Evolutionary conservation across 805 yeast genomes (phyloP).

Genomic region (Candida pseudoglaebosa): DNA sequence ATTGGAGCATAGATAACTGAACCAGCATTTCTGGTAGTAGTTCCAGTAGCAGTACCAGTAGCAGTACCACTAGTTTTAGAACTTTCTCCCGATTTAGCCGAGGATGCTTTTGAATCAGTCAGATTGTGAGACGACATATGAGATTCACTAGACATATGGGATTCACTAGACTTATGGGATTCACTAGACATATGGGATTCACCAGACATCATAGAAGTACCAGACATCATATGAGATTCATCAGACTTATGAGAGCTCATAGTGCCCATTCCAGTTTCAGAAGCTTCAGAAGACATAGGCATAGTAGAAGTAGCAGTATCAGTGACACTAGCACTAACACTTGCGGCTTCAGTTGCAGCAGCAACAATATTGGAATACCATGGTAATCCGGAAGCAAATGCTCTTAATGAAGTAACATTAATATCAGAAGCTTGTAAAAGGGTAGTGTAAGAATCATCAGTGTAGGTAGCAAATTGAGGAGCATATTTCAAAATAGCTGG

Average conservation of each 20-base stretch:
- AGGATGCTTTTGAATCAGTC: constrained; percentile 4
- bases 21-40: constrained; percentile 5
- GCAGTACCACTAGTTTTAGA: constrained; percentile 2
- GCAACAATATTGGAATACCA: constrained; percentile 30
- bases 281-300: constrained; percentile 1
- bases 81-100: not conserved
- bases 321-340: constrained; percentile 7
- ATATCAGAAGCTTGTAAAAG: constrained; percentile 23
- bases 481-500: constrained; percentile 26
- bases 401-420: constrained; percentile 20
- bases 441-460: constrained; percentile 37
- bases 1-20: constrained; percentile 19
- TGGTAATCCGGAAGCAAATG: constrained; percentile 34
- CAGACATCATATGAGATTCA: not conserved
- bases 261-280: constrained; percentile 8
- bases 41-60: constrained; percentile 1
- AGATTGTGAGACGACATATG: constrained; percentile 3
- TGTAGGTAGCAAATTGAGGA: constrained; percentile 24
- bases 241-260: constrained; percentile 6
- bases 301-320: constrained; percentile 5
- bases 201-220: too few relatives aligned
- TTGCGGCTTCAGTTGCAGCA: constrained; percentile 12
- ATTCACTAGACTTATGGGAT: too few relatives aligned
- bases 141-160: not conserved
- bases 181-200: too few relatives aligned